A percentile compares a stretch with the other conserved stretches of the same genome.
Evolutionary conservation across 2,329 filamentous ascomycete genomes (phyloP).

Genomic region (Sporothrix humicola): DNA sequence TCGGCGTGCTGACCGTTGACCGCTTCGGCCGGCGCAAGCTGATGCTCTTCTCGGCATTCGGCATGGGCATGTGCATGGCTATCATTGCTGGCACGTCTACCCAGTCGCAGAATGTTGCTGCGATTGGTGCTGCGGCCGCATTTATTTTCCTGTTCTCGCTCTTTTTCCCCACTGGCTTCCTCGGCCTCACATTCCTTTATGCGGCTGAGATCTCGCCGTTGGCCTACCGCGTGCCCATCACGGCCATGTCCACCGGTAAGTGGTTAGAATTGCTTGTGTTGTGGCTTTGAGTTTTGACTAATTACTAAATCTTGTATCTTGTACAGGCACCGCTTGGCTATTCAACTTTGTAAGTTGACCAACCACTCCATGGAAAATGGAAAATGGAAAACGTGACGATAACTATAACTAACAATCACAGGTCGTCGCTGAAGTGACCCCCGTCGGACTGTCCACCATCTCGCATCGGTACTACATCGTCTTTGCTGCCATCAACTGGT

Average conservation of each 20-base stretch:
- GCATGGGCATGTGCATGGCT: constrained; percentile 21
- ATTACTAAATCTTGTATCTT: background rate
- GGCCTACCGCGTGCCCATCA: constrained; percentile 6
- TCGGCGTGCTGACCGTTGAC: constrained; percentile 10
- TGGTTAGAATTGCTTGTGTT: no score
- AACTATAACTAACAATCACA: background rate
- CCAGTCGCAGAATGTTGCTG: background rate
- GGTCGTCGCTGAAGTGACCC: constrained; percentile 24
- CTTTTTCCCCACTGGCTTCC: constrained; percentile 16
- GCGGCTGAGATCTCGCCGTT: constrained; percentile 11
- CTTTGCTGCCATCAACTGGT: constrained; percentile 25
- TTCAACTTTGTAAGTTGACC: constrained; percentile 12
- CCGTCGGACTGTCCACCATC: constrained; percentile 20
- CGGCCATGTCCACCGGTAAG: constrained; percentile 14
- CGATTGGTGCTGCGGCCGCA: background rate
- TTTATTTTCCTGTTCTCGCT: constrained; percentile 20
- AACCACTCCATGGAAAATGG: background rate
- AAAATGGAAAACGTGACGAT: background rate
- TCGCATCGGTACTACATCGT: constrained; percentile 23
- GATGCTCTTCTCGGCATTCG: constrained; percentile 20
- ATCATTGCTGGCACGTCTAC: constrained; percentile 12
- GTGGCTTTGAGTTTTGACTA: background rate
- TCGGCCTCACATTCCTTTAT: constrained; percentile 15
- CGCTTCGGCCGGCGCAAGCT: constrained; percentile 9
- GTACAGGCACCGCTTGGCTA: constrained; percentile 16